phyloP scores from a whole-genome alignment of 306 rosid genomes.

The Potentilla sterilis region DNA sequence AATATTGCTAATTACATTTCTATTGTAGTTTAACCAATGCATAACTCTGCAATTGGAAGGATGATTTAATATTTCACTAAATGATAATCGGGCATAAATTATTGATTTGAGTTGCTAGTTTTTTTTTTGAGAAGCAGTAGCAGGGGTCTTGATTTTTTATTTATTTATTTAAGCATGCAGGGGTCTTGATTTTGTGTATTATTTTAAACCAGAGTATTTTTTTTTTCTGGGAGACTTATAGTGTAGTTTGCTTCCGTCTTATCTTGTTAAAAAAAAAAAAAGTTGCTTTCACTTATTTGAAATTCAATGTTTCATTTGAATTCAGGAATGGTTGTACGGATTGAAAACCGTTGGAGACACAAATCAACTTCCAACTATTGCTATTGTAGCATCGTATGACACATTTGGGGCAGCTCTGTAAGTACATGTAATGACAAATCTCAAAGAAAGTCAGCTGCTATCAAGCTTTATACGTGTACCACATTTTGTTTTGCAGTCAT shows the following conservation, averaged over 20 bases:
- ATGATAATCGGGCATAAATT: not conserved
- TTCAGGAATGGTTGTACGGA: conserved; percentile 98
- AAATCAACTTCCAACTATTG: conserved; percentile 93
- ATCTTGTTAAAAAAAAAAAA: no score
- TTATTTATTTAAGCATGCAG: no score
- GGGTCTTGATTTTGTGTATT: no score
- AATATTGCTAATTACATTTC: not conserved
- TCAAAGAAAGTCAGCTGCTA: conserved; percentile 18
- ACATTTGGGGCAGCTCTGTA: conserved; percentile 98
- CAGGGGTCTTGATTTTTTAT: no score
- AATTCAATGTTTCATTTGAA: conserved; percentile 5
- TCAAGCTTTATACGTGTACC: conserved; percentile 30
- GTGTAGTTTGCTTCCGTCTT: no score
- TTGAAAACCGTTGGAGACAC: conserved; percentile 79
- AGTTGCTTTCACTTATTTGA: not conserved
- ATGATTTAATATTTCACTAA: not conserved
- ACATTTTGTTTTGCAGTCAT: conserved; percentile 52
- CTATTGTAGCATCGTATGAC: conserved; percentile 97
- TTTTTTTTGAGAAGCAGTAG: no score
- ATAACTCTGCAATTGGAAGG: not conserved
- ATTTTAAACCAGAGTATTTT: no score
- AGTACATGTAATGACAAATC: conserved; percentile 33
- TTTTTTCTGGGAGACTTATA: no score
- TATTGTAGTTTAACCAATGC: not conserved
- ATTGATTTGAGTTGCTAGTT: no score